Conservation (phyloP, 2,329 filamentous ascomycete species). For the Camillea tinctor region DNA sequence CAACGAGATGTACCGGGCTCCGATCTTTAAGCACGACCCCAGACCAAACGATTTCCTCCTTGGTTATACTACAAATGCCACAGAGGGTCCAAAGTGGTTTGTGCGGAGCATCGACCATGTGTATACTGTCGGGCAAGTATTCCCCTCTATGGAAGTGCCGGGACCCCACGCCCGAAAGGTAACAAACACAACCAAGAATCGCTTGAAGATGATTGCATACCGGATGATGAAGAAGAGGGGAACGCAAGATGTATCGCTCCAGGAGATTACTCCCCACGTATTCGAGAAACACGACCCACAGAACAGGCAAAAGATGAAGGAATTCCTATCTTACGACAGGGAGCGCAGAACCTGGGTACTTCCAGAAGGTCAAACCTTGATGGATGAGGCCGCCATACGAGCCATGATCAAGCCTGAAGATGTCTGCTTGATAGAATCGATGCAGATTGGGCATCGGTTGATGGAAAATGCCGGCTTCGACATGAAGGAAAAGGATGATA, state of each 20-base stretch:
- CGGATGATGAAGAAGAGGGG: slow-evolving; percentile 79
- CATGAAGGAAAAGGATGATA: slow-evolving; percentile 64
- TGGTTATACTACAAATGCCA: slow-evolving; percentile 75
- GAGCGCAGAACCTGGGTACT: slow-evolving; percentile 85
- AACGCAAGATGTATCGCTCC: slow-evolving; percentile 67
- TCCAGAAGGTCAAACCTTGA: slow-evolving; percentile 67
- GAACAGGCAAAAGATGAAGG: slow-evolving; percentile 94
- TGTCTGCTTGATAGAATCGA: slow-evolving; percentile 89
- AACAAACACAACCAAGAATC: slow-evolving; percentile 94
- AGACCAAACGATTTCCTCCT: slow-evolving; percentile 83
- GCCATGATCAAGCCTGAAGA: slow-evolving; percentile 94
- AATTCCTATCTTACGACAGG: slow-evolving; percentile 90
- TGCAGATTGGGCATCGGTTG: slow-evolving; percentile 92
- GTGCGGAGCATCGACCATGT: slow-evolving; percentile 88
- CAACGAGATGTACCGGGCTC: slow-evolving; percentile 93
- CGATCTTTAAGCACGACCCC: slow-evolving; percentile 82
- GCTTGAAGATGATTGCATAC: slow-evolving; percentile 93
- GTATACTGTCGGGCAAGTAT: slow-evolving; percentile 87
- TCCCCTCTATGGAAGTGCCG: slow-evolving; percentile 88
- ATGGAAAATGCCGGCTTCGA: slow-evolving; percentile 89
- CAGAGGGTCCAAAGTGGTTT: slow-evolving; percentile 76
- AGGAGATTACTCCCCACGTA: slow-evolving; percentile 89
- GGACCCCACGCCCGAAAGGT: slow-evolving; percentile 93
- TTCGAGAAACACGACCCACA: slow-evolving; percentile 92
- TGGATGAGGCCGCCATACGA: slow-evolving; percentile 78